Evolutionary conservation across 2,329 filamentous ascomycete species (phyloP), one percentile per base, ranked within the genome.

Genomic region (Colletotrichum destructivum): DNA sequence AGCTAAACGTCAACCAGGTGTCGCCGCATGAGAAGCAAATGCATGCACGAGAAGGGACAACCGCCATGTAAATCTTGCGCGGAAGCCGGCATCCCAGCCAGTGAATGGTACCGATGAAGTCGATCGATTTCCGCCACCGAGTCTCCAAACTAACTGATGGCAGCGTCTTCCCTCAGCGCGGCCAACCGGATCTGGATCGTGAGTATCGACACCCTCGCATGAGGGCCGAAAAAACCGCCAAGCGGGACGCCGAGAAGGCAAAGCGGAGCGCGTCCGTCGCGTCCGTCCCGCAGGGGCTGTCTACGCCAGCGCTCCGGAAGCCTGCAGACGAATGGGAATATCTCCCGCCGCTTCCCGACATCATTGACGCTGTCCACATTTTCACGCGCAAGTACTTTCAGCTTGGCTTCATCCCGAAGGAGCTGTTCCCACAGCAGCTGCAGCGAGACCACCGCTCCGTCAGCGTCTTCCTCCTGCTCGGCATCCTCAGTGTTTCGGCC

Each of bases 361-460:
- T 89, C 62, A 80, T 89, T 31, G 87, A 89, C 60, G 87, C 83
- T 7, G 84, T 89, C 70, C 81, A 86, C 69, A 84, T 83, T 52
- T 89, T 90, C 74, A 88, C 84, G 1, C 80, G 80, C 8, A 84
- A 89, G 74, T 90, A 88, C 76, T 89, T 90, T 73, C 88, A 90
- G 77, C 84, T 90, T 8, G 87, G 88, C 31, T 90, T 90, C 75
- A 87, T 90, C 44, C 86, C 86, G 6, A 89, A 88, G 78, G 81
- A 86, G 31, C 79, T 83, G 62, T 89, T 90, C 63, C 81, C 83
- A 1, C 79, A 84, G 31, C 82, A 82, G 8, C 80, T 90, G n/a
- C 81, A 80, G 49, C 82, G 82, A 4, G 83, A 88, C 65, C 81
- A 82, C 38, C 81, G 81, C 16, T 85, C 85, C n/a, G 81, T 88